Conservation (phyloP, 495 filamentous ascomycete species). For the Friedmanniomyces endolithicus region DNA sequence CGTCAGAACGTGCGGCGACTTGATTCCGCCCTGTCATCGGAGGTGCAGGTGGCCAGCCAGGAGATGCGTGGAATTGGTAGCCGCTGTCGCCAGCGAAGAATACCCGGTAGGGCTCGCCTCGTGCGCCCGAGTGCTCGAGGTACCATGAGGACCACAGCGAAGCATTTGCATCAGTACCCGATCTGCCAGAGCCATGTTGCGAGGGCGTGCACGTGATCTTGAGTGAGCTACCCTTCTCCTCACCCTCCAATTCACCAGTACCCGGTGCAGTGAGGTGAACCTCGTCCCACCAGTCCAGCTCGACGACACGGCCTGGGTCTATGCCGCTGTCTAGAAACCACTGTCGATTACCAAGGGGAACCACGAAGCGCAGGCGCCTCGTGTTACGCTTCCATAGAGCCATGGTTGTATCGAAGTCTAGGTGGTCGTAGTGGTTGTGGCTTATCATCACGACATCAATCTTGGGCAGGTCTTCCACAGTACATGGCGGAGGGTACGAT, state of each 20-base stretch:
- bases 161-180: background rate
- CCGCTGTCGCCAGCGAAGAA: constrained; percentile 11
- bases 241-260: background rate
- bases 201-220: constrained; percentile 32
- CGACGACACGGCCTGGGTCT: constrained; percentile 29
- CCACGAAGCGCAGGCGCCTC: constrained; percentile 32
- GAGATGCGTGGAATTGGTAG: constrained; percentile 13
- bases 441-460: constrained; percentile 38
- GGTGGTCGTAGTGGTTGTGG: constrained; percentile 43
- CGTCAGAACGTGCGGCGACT: background rate
- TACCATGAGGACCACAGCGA: constrained; percentile 11
- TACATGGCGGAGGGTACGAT: constrained; percentile 39
- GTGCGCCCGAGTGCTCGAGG: background rate
- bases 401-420: constrained; percentile 34
- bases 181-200: constrained; percentile 30
- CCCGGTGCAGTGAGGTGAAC: constrained; percentile 20
- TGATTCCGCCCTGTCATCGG: background rate
- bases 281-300: constrained; percentile 44
- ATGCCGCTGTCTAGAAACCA: constrained; percentile 34
- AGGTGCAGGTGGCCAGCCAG: constrained; percentile 9
- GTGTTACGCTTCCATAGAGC: constrained; percentile 25
- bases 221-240: background rate
- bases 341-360: constrained; percentile 30
- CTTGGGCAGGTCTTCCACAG: constrained; percentile 34
- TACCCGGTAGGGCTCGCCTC: background rate